Evolutionary conservation across 169 alveolate species (phyloP), one percentile per base, ranked within the genome.

Genomic region (Cryptosporidium bovis): DNA sequence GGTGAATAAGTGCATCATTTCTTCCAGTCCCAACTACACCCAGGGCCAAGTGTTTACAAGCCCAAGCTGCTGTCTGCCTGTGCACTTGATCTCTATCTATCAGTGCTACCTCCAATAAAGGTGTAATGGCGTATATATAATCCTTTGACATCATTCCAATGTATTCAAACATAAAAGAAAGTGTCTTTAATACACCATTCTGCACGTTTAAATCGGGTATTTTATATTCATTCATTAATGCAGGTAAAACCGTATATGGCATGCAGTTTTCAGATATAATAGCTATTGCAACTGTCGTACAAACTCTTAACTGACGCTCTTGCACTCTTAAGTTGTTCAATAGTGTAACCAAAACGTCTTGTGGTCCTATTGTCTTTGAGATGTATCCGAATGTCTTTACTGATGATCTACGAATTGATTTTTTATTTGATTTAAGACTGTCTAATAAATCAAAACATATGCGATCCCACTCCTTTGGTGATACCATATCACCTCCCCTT

Each of bases 381-480:
- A 99, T 99, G 95, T 97, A 97, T 15, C 99, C 99, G 91, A 98
- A 99, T 31, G 99, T 99, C 90, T 98, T 98, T 6, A 99, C 99
- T 4, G 99, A 96, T 51, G 99, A 99, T 66, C 99, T 94, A 29
- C 99, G 93, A 83, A 98, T 97, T 20, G 94, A 95, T 93, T 95
- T 98, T 94, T 96, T 98, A 90, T 94, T 97, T 71, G 97, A 99
- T 95, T 95, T 97, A 55, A 98, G 94, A 46, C 98, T 92, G 87
- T 98, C 99, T 48, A 99, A 91, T 66, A 98, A 92, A 90, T 98
- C 99, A 91, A 98, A 99, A 90, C 99, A 98, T 7, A 99, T 99
- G 67, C 99, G 94, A 95, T 98, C 99, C 99, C 99, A 99, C 91
- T 99, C 99, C 90, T 98, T 97, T 2, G 99, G 99, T 20, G 99